Base-by-base conservation (phyloP, 1,139 yeast genomes). In the Komagataea norvegica region DNA sequence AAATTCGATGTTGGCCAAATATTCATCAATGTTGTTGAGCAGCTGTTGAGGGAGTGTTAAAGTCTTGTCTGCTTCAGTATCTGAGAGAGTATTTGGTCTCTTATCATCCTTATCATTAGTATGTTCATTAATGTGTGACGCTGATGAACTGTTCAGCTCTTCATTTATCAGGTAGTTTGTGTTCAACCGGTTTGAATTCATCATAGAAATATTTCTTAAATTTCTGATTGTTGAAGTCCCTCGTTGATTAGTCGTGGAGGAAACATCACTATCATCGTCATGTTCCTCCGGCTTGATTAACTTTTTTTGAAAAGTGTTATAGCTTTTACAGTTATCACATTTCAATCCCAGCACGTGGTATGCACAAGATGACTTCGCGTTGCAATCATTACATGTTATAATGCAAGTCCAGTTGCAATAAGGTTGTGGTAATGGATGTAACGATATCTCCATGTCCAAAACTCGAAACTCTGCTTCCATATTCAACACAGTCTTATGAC, bases 401-500 rank as follows among this genome's bases (percentile, higher is more conserved):
- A 84, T 74, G 48, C 91, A 80, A 39, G 78, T 65, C 95, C 96
- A 87, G 38, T 65, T 56, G 43, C 71, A 70, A 56, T 87, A 80
- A 4, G 95, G 96, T 15, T 77, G 72, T 0, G 96, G 96, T 57
- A 89, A 65, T 7, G 80, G 82, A 56, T 83, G 87, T 50, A 76
- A 76, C 26, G 65, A 68, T 37, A 89, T 86, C 57, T 89, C 96
- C 53, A 75, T 79, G 58, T 89, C 96, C 46, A 87, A 64, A 28
- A 88, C 80, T 34, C 96, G 65, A 56, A 89, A 89, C 56, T 86
- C 87, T 1, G 93, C 79, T 49, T 85, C 95, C 76, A 89, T 88
- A 61, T 87, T 86, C 27, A 83, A 70, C 31, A 89, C 76, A 0
- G 95, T 81, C 48, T 85, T 78, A 37, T 86, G 80, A 57, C 97